Percentiles rank a stretch among this genome's conserved stretches.
Conservation (phyloP, 2,329 filamentous ascomycete genomes). For the Sordariomycetes sp. region DNA sequence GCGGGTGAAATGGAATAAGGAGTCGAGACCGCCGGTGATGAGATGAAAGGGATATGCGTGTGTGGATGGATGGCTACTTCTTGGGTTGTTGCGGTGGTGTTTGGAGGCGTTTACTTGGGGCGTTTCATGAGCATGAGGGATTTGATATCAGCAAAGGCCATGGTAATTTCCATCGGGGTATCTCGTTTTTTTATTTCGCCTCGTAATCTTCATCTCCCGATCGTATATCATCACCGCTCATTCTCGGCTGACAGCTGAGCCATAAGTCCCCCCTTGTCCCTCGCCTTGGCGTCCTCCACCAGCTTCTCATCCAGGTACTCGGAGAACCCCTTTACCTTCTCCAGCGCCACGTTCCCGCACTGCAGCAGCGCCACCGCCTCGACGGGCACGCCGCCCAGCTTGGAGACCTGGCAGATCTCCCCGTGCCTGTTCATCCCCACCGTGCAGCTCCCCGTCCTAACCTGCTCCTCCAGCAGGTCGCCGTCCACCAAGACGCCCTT, state of each 20-base stretch:
- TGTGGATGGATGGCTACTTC: not conserved
- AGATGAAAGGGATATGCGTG: conserved; percentile 41
- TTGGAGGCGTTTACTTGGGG: conserved; percentile 1
- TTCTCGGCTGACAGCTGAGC: conserved; percentile 77
- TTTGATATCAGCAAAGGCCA: not conserved
- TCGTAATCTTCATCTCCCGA: conserved; percentile 3
- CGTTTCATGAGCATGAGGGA: not conserved
- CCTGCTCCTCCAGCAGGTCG: conserved; percentile 64
- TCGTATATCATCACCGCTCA: conserved; percentile 36
- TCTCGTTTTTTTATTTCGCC: conserved; percentile 5
- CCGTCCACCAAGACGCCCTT: conserved; percentile 59
- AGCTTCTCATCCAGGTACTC: conserved; percentile 62
- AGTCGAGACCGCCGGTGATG: conserved; percentile 85
- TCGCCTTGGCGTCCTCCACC: conserved; percentile 65
- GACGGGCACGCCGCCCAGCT: conserved; percentile 74
- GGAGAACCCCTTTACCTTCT: conserved; percentile 73
- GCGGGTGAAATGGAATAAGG: conserved; percentile 93
- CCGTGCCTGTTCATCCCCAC: conserved; percentile 83
- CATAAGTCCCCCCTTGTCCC: conserved; percentile 68
- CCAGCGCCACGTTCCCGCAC: conserved; percentile 63
- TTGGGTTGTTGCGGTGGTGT: not conserved
- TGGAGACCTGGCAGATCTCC: conserved; percentile 84
- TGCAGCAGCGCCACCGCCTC: conserved; percentile 70
- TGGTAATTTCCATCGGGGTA: conserved; percentile 5
- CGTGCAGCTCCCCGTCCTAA: conserved; percentile 62